Evolutionary conservation across 1,284 basidiomycete genomes (phyloP), one percentile per base, ranked within the genome.

Genomic region (Vanrija sp.): DNA sequence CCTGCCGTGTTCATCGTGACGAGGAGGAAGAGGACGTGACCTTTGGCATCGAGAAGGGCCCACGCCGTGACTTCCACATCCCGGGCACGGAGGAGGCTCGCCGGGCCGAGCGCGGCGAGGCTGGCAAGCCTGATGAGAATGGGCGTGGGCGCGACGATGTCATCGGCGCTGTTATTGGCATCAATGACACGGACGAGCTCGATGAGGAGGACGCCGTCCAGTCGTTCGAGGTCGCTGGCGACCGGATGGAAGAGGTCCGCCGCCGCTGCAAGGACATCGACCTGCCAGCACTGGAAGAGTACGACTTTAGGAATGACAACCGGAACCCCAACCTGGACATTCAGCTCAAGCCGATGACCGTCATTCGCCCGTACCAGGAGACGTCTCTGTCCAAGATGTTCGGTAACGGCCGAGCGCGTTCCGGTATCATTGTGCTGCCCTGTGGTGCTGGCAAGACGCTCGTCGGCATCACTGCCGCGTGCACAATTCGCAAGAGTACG

Each of bases 391-490:
- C 90, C 61, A 98, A 98, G 77, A 97, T 98, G 94, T 97, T 97
- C 73, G 94, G 94, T 53, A 97, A 98, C 73, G 94, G 93, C 47
- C 92, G 94, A 69, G 94, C 94, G 43, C 84, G 94, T 53, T 98
- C 94, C 45, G 96, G 96, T 4, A 98, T 99, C 65, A 98, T 99
- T 60, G 96, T 99, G 4, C 80, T 99, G 27, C 96, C 96, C 38
- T 99, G 96, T 71, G 96, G 96, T 57, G 96, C 96, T 27, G 96
- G 96, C 45, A 98, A 99, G 79, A 98, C 96, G 10, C 83, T 99
- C 4, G 96, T 98, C 6, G 96, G 96, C 16, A 98, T 99, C 68
- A 98, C 96, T 0, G 96, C 96, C 4, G 96, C 96, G 12, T 98
- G 94, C 69, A 98, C 96, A 18, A 96, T 98, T 78, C 97, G 97